phyloP scores from a whole-genome alignment of 768 basidiomycete species.

The Calocybe cyanea region DNA sequence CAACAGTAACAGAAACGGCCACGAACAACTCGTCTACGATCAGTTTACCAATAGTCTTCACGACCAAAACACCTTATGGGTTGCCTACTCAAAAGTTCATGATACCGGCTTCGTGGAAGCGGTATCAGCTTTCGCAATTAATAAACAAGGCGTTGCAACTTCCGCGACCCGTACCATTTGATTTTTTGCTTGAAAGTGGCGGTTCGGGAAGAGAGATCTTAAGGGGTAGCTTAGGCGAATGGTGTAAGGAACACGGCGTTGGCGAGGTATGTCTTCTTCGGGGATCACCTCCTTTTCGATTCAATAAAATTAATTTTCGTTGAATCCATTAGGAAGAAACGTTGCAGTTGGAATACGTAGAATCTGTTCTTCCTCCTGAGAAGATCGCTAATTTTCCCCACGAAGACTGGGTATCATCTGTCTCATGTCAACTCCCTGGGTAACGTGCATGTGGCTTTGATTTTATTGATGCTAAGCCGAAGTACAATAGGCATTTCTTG shows the following conservation, averaged over 20 bases:
- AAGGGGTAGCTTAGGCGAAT: slow-evolving; percentile 64
- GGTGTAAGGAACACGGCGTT: slow-evolving; percentile 66
- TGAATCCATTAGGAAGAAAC: slow-evolving; percentile 69
- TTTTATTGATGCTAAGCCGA: neutral
- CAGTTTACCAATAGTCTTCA: slow-evolving; percentile 64
- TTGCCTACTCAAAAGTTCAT: slow-evolving; percentile 88
- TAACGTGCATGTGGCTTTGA: slow-evolving; percentile 23
- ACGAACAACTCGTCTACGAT: slow-evolving; percentile 14
- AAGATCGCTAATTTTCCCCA: slow-evolving; percentile 76
- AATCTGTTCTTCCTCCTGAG: slow-evolving; percentile 84
- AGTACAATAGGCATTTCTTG: slow-evolving; percentile 54
- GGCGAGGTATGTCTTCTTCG: slow-evolving; percentile 52
- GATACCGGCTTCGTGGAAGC: slow-evolving; percentile 85
- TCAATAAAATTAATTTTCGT: neutral
- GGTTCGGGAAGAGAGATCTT: slow-evolving; percentile 65
- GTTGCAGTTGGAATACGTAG: slow-evolving; percentile 88
- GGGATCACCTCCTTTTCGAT: neutral
- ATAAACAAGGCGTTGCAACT: slow-evolving; percentile 90
- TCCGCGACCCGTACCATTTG: slow-evolving; percentile 78
- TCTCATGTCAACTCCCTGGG: slow-evolving; percentile 59
- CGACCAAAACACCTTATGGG: slow-evolving; percentile 67
- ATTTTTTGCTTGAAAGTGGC: slow-evolving; percentile 62
- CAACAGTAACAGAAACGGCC: neutral
- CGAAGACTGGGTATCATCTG: slow-evolving; percentile 91
- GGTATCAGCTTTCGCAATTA: slow-evolving; percentile 96